Base-by-base conservation (phyloP, 495 filamentous ascomycete genomes). In the Penicillium alfredii region DNA sequence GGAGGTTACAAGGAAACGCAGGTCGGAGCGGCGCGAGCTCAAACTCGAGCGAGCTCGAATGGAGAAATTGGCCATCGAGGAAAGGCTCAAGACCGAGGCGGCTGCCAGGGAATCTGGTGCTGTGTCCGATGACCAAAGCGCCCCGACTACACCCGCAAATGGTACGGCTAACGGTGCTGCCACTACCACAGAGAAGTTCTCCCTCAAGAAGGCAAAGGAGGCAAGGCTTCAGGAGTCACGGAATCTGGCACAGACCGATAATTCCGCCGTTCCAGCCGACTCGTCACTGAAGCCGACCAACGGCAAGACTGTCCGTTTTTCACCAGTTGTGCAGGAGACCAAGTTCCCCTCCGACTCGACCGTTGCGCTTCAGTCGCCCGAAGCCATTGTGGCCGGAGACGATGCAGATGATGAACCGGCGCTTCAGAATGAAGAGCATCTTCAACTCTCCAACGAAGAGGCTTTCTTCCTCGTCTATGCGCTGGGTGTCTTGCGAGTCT, bases 1-100 rank as follows among this genome's bases (percentile, higher is more conserved):
- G 58, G 81, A 92, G 37, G 58, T 76, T 26, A 97, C 89, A n/a
- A 72, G 72, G 14, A 64, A 77, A 28, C 69, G 92, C 35, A 76
- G 92, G 45, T 75, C 80, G 27, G 88, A 95, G 56, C 77, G 92
- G 15, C 80, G 78, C 44, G 72, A 82, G 53, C 77, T 85, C 57
- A 99, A 99, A 61, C 75, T 87, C 55, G 87, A 95, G 51, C 69
- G 92, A 53, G 93, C 93, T n/a, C 76, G 80, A 44, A 77, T 77
- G 33, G 85, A 97, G 55, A 75, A 81, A 45, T 77, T 94, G 49
- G 78, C 76, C 8, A 82, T 95, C 47, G 81, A 90, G 40, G 66
- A 77, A 53, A 81, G 80, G 53, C 60, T 82, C 11, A 69, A 67
- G 26, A 73, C 77, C 13, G 85, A 88, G 51, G 72, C 72, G 22